Evolutionary conservation across 2,329 filamentous ascomycete genomes (phyloP), one percentile per base, ranked within the genome.

Genomic region (Phyllosticta ampelicida): DNA sequence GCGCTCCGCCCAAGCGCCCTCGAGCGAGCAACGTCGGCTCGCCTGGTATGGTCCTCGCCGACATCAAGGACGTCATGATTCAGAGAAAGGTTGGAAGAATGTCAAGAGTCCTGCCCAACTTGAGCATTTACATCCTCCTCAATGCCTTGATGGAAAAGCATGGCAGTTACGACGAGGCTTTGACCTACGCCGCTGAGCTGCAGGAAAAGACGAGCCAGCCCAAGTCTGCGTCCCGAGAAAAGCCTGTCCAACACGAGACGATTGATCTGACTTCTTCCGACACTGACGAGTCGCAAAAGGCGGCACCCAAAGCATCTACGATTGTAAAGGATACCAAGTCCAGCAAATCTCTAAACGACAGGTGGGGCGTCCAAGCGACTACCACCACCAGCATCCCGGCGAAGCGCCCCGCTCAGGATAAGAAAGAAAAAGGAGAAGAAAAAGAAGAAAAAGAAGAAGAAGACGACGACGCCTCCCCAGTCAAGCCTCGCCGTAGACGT

Each of bases 341-440:
- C 10, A 75, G 74, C 13, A 78, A 77, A 60, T 78, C 74, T 5
- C 82, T 88, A 59, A 77, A 80, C 60, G 77, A 84, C 61, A 83
- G 81, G 65, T 85, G 68, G 50, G 67, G 68, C 61, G 62, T n/a
- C 63, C 64, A 51, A 19, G 49, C 19, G 5, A 9, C 13, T n/a
- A 16, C 36, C 16, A n/a, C 11, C 36, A 44, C 36, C 36, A 44
- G 6, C n/a, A 44, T n/a, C 13, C 36, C 36, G 2, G 70, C 67
- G 56, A 66, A 62, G 29, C 70, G 68, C 51, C 61, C 62, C 18
- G 60, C 67, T 3, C 68, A 69, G 2, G 68, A n/a, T n/a, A n/a
- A 68, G 26, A 51, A 67, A 13, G 61, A 63, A 18, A 29, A 59
- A n/a, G n/a, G n/a, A n/a, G n/a, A n/a, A n/a, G n/a, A n/a, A n/a